Evolutionary conservation across 257 asterid genomes (phyloP).

Genomic region (Solanum clarkiae): DNA sequence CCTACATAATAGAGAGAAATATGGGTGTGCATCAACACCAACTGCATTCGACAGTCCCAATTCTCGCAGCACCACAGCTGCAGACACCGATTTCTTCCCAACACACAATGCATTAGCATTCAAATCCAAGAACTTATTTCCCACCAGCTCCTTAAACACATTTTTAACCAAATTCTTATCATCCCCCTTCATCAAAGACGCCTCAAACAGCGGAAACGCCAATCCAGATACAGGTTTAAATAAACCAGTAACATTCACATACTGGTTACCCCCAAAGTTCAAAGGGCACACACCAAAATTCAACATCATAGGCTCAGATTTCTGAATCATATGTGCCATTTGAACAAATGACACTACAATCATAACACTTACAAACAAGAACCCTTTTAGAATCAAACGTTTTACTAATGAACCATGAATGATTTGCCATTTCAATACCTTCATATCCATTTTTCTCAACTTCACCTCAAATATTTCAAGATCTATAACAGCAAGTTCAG

Average conservation of each 20-base stretch:
- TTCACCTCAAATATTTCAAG: slow-evolving; percentile 1
- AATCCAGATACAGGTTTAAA: slow-evolving; percentile 10
- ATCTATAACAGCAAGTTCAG: neutral
- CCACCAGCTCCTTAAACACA: slow-evolving; percentile 49
- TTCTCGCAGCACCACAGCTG: slow-evolving; percentile 40
- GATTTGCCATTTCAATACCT: slow-evolving; percentile 38
- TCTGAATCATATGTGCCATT: slow-evolving; percentile 31
- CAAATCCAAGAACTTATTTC: slow-evolving; percentile 39
- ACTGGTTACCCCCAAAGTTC: slow-evolving; percentile 18
- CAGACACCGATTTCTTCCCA: slow-evolving; percentile 52
- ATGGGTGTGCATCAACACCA: slow-evolving; percentile 53
- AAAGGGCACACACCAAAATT: slow-evolving; percentile 37
- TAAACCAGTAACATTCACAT: slow-evolving; percentile 17
- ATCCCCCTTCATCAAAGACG: neutral
- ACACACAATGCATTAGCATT: slow-evolving; percentile 56
- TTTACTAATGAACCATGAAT: slow-evolving; percentile 35
- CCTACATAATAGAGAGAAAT: slow-evolving; percentile 64
- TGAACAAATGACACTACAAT: slow-evolving; percentile 33
- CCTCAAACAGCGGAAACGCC: slow-evolving; percentile 13
- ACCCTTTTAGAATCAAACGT: slow-evolving; percentile 43
- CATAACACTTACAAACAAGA: slow-evolving; percentile 40
- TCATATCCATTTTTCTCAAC: slow-evolving; percentile 27
- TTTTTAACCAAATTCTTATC: slow-evolving; percentile 28
- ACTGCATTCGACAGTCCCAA: slow-evolving; percentile 45
- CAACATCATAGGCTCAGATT: slow-evolving; percentile 19